phyloP scores from a whole-genome alignment of 306 rosid species.

The Quercus engelmannii region DNA sequence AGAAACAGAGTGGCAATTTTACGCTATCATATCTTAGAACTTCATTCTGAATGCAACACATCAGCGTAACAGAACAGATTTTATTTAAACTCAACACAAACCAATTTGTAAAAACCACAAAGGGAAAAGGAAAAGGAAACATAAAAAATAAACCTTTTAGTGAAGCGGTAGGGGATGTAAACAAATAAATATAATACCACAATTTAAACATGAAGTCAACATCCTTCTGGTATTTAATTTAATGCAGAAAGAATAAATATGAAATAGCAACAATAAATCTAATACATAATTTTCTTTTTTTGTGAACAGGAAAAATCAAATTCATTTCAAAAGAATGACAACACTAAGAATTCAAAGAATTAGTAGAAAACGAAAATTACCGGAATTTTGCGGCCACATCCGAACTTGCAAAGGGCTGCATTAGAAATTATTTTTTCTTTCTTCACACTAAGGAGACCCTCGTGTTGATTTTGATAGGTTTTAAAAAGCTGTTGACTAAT shows the following conservation, averaged over 20 bases:
- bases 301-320: background rate
- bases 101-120: no score
- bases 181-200: background rate
- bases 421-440: slow-evolving; percentile 65
- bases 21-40: background rate
- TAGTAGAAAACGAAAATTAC: slow-evolving; percentile 31
- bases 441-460: slow-evolving; percentile 72
- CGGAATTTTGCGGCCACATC: slow-evolving; percentile 58
- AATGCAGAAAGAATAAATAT: background rate
- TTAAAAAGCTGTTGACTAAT: slow-evolving; percentile 62
- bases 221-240: background rate
- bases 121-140: no score
- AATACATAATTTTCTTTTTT: background rate
- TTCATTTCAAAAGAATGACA: slow-evolving; percentile 4
- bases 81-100: no score
- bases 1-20: background rate
- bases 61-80: no score
- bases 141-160: background rate
- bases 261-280: background rate
- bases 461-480: slow-evolving; percentile 48
- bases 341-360: background rate
- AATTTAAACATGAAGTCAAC: background rate
- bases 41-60: no score
- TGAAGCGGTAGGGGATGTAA: background rate
- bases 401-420: slow-evolving; percentile 60